Conservation (phyloP, 2,329 filamentous ascomycete genomes). For the Sporothrix brasiliensis region DNA sequence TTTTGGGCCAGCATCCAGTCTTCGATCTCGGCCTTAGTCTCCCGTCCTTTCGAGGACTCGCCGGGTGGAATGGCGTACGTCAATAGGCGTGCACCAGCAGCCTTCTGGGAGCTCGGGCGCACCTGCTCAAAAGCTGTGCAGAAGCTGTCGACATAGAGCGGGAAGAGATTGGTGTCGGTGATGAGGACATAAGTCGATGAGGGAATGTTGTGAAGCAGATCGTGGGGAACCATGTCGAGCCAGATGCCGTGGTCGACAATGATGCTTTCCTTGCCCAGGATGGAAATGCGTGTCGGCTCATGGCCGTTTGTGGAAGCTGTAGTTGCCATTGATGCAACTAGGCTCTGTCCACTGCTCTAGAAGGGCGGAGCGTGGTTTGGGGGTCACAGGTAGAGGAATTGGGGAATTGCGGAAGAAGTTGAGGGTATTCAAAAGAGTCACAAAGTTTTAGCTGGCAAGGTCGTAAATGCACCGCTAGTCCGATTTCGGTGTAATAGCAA, state of each 20-base stretch:
- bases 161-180: slow-evolving; percentile 89
- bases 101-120: slow-evolving; percentile 43
- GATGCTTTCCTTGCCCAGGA: slow-evolving; percentile 87
- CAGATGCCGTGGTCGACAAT: slow-evolving; percentile 90
- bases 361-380: slow-evolving; percentile 2
- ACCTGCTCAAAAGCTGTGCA: slow-evolving; percentile 63
- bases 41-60: slow-evolving; percentile 88
- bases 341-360: slow-evolving; percentile 1
- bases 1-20: slow-evolving; percentile 94
- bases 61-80: slow-evolving; percentile 87
- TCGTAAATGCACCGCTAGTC: slow-evolving; percentile 1
- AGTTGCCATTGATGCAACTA: slow-evolving; percentile 30
- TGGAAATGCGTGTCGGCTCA: slow-evolving; percentile 66
- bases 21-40: slow-evolving; percentile 93
- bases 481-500: background rate
- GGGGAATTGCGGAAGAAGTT: slow-evolving; percentile 1
- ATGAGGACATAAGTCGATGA: slow-evolving; percentile 96
- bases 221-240: slow-evolving; percentile 76
- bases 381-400: background rate
- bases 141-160: slow-evolving; percentile 80
- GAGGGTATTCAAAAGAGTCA: slow-evolving; percentile 13
- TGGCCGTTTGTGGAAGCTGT: slow-evolving; percentile 21
- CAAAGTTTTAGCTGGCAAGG: slow-evolving; percentile 11
- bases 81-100: slow-evolving; percentile 66
- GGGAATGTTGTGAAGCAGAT: slow-evolving; percentile 74